phyloP scores from a whole-genome alignment of 1,284 basidiomycete genomes.

The Phellinidium pouzarii region DNA sequence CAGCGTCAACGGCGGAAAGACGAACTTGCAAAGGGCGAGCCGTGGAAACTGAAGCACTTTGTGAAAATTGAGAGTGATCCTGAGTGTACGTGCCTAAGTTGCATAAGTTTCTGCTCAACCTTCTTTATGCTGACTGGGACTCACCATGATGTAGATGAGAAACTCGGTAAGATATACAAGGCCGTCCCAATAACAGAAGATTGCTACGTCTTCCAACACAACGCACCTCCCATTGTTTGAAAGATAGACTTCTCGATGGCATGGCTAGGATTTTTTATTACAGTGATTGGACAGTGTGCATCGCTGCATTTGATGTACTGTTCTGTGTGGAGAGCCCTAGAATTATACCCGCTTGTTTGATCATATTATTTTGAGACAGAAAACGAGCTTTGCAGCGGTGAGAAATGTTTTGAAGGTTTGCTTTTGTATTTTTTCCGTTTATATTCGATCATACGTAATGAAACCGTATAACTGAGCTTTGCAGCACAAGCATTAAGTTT shows the following conservation, averaged over 20 bases:
- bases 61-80: slow-evolving; percentile 59
- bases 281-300: neutral
- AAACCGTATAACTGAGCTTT: too few relatives aligned
- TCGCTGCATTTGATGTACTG: neutral
- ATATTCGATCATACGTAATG: too few relatives aligned
- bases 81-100: slow-evolving; percentile 47
- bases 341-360: neutral
- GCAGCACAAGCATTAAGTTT: too few relatives aligned
- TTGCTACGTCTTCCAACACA: slow-evolving; percentile 54
- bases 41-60: slow-evolving; percentile 79
- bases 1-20: slow-evolving; percentile 87
- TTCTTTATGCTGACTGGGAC: neutral
- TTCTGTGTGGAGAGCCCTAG: neutral
- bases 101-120: slow-evolving; percentile 5
- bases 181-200: slow-evolving; percentile 58
- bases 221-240: slow-evolving; percentile 29
- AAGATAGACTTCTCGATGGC: neutral
- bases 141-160: slow-evolving; percentile 44
- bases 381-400: neutral
- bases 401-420: neutral
- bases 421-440: neutral
- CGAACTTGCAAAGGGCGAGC: slow-evolving; percentile 65
- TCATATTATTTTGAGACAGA: neutral
- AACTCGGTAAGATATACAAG: slow-evolving; percentile 49
- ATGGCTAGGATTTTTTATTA: neutral